These are phyloP conservation scores for Puccinia coronata DNA, from an alignment of 1,284 basidiomycete species.

Conservation along the genomic window DNA sequence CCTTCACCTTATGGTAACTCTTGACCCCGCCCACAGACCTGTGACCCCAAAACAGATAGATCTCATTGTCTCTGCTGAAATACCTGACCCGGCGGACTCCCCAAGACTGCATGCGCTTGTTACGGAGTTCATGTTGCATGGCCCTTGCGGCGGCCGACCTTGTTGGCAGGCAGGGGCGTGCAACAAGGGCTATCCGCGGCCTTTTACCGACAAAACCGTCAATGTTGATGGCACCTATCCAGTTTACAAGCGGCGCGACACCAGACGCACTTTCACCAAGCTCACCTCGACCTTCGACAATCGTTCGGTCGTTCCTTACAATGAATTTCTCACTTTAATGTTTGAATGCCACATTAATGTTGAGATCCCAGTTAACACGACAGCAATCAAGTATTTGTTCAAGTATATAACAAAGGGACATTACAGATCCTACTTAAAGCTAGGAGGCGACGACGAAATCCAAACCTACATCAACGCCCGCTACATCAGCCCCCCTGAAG, in stretches of 20 bases:
- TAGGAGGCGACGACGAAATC: not conserved
- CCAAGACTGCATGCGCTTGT: not conserved
- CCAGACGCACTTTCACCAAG: not conserved
- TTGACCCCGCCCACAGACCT: not conserved
- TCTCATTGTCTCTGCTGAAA: not conserved
- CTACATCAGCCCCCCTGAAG: conserved; percentile 22
- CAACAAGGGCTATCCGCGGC: not conserved
- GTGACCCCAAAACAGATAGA: not conserved
- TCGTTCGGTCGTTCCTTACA: not conserved
- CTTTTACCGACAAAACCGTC: not conserved
- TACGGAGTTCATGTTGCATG: not conserved
- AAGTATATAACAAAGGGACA: conserved; percentile 28
- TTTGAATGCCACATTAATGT: conserved; percentile 37
- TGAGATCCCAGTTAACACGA: not conserved
- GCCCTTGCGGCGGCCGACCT: not conserved
- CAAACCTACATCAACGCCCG: not conserved
- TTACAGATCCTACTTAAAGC: not conserved
- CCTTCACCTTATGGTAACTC: conserved; percentile 57
- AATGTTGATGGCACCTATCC: not conserved
- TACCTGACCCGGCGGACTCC: not conserved
- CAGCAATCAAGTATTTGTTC: conserved; percentile 11
- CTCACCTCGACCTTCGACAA: not conserved
- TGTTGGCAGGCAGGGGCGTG: not conserved
- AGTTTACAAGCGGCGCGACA: not conserved
- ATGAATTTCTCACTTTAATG: not conserved